Evolutionary conservation across 1,284 basidiomycete species (phyloP).

Genomic region (Anthracocystis panici-leucophaei): DNA sequence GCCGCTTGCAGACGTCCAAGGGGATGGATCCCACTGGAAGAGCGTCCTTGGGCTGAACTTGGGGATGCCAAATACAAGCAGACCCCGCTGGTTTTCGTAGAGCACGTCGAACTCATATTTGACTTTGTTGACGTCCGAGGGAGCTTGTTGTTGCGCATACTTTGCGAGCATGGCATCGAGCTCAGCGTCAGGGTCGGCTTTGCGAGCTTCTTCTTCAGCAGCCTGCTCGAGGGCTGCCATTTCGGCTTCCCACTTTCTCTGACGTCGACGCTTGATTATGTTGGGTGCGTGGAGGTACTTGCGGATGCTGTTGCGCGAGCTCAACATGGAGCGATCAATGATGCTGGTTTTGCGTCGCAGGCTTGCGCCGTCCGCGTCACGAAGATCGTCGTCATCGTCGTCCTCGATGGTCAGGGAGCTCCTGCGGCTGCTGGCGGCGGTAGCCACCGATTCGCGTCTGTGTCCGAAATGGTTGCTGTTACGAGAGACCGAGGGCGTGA

Average conservation of each 20-base stretch:
- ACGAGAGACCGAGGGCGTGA: constrained; percentile 34
- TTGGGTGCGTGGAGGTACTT: constrained; percentile 40
- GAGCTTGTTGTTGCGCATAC: constrained; percentile 49
- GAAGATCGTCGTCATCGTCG: constrained; percentile 22
- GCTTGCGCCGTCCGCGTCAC: constrained; percentile 17
- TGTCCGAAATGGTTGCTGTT: constrained; percentile 24
- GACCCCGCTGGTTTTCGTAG: constrained; percentile 67
- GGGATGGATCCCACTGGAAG: constrained; percentile 65
- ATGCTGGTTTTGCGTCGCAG: constrained; percentile 23
- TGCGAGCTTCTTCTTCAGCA: constrained; percentile 25
- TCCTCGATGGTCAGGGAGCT: constrained; percentile 42
- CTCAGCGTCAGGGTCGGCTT: constrained; percentile 47
- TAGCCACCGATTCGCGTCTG: constrained; percentile 41
- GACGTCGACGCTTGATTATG: constrained; percentile 47
- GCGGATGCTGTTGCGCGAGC: constrained; percentile 44
- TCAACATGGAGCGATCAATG: constrained; percentile 34
- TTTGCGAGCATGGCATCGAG: constrained; percentile 56
- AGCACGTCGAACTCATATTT: constrained; percentile 66
- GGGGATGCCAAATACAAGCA: constrained; percentile 66
- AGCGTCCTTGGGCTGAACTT: constrained; percentile 66
- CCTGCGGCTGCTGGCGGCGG: constrained; percentile 37
- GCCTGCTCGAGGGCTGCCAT: constrained; percentile 35
- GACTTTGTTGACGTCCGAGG: constrained; percentile 43
- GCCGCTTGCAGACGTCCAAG: constrained; percentile 59
- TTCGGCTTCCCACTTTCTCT: constrained; percentile 48